Evolutionary conservation across 768 basidiomycete species (phyloP).

Genomic region (Tricholoma terreum): DNA sequence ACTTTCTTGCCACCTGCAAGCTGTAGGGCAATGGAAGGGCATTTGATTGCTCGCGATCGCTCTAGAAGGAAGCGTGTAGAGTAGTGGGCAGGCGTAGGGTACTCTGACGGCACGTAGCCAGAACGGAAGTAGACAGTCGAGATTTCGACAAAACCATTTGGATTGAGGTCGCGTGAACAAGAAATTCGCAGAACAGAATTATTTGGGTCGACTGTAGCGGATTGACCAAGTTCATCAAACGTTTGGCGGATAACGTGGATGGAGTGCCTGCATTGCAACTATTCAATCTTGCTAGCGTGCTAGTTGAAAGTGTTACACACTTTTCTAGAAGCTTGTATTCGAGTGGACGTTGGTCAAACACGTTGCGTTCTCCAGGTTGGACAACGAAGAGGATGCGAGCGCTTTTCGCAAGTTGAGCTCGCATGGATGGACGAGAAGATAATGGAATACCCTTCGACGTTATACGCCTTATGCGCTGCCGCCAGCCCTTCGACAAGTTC

Average conservation of each 20-base stretch:
- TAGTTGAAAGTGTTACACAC: conserved; percentile 37
- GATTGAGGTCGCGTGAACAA: conserved; percentile 30
- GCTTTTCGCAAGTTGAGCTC: conserved; percentile 22
- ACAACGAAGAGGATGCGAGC: conserved; percentile 81
- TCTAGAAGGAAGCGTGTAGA: conserved; percentile 76
- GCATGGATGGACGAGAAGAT: not conserved
- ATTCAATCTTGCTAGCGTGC: not conserved
- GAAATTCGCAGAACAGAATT: conserved; percentile 43
- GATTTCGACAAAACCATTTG: conserved; percentile 54
- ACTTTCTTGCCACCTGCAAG: conserved; percentile 97
- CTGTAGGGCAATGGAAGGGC: conserved; percentile 86
- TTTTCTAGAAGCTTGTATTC: conserved; percentile 83
- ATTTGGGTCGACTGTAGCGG: conserved; percentile 51
- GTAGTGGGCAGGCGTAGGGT: conserved; percentile 64
- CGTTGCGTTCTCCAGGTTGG: conserved; percentile 84
- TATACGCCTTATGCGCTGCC: conserved; percentile 75
- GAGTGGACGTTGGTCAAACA: conserved; percentile 89
- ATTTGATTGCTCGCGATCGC: conserved; percentile 84
- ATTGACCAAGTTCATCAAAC: conserved; percentile 59
- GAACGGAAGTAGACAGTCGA: conserved; percentile 90
- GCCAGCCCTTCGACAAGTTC: conserved; percentile 76
- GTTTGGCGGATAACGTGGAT: conserved; percentile 78
- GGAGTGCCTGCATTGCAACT: conserved; percentile 48
- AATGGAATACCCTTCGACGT: conserved; percentile 44
- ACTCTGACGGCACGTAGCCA: conserved; percentile 84